Evolutionary conservation across 176 grass and related monocot genomes (phyloP), one percentile per base, ranked within the genome.

Genomic region (Saccharum officinarum): DNA sequence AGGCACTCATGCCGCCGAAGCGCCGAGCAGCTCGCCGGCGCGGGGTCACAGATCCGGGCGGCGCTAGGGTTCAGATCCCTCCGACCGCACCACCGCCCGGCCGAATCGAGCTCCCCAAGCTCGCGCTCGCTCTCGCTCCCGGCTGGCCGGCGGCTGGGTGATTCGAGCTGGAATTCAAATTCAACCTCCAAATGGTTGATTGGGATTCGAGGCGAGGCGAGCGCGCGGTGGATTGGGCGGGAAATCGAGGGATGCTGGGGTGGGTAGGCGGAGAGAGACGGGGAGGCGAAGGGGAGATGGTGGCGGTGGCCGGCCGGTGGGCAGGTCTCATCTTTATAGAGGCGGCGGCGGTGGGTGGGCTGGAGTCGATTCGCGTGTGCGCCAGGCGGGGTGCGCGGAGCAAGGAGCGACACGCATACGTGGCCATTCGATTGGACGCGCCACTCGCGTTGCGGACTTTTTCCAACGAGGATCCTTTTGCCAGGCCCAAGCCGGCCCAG

Each of bases 1-100:
- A 37, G 12, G 81, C 63, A 8, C 47, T 87, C 89, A 87, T 91
- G 3, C 70, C 81, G 76, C 60, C 61, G 82, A 75, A 50, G 76
- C 62, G 63, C 67, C 77, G 78, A 75, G 75, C 57, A 18, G 75
- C 82, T 88, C 78, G 45, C 74, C 77, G 68, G 86, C 88, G 67
- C 67, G 82, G 78, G 66, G 11, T 22, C 79, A 47, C 94, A 93
- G 84, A 93, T 98, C 92, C 83, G 71, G 67, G 70, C 83, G 71
- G 67, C 76, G 80, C 69, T 91, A 93, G 81, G 88, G 82, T 90
- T 90, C 80, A 79, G 82, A 93, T 83, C 83, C 25, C 73, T 11
- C 6, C 85, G 28, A 20, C 79, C 45, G 46, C 65, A 39, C 22
- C 80, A 77, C 78, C 87, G 81, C 69, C 59, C 73, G 45, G 42